Conservation (phyloP, 495 filamentous ascomycete genomes). For the Peziza echinospora region DNA sequence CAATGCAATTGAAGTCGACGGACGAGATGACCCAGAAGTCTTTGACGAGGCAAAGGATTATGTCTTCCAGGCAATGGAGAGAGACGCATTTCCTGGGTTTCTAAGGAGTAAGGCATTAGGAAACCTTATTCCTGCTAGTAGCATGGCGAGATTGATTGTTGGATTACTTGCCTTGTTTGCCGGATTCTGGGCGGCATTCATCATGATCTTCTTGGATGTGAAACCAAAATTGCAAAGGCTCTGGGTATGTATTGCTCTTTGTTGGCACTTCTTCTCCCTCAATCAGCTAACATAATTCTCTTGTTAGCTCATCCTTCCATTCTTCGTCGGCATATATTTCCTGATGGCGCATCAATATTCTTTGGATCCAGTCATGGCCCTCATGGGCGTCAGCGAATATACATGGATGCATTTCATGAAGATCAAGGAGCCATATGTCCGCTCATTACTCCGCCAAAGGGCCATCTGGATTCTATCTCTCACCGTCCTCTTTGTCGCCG, state of each 20-base stretch:
- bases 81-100: slow-evolving; percentile 94
- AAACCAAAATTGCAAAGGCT: slow-evolving; percentile 47
- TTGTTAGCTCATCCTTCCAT: slow-evolving; percentile 72
- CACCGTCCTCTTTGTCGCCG: slow-evolving; percentile 51
- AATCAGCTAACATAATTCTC: background rate
- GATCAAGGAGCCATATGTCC: slow-evolving; percentile 74
- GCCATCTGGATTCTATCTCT: slow-evolving; percentile 52
- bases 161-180: slow-evolving; percentile 76
- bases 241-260: slow-evolving; percentile 42
- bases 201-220: slow-evolving; percentile 65
- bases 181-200: slow-evolving; percentile 82
- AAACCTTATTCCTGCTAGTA: slow-evolving; percentile 74
- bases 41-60: slow-evolving; percentile 97
- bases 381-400: slow-evolving; percentile 83
- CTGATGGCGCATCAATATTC: slow-evolving; percentile 83
- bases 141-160: slow-evolving; percentile 59
- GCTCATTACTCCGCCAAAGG: slow-evolving; percentile 58
- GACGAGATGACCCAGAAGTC: slow-evolving; percentile 85
- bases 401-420: slow-evolving; percentile 74
- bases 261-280: too few species aligned
- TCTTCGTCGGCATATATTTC: slow-evolving; percentile 70
- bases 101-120: slow-evolving; percentile 83
- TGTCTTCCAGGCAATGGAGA: slow-evolving; percentile 98
- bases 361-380: slow-evolving; percentile 73
- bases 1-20: slow-evolving; percentile 62